A percentile compares a stretch with the other conserved stretches of the same genome.
Evolutionary conservation across 2,329 filamentous ascomycete genomes (phyloP).

Genomic region (Byssochlamys sp.): DNA sequence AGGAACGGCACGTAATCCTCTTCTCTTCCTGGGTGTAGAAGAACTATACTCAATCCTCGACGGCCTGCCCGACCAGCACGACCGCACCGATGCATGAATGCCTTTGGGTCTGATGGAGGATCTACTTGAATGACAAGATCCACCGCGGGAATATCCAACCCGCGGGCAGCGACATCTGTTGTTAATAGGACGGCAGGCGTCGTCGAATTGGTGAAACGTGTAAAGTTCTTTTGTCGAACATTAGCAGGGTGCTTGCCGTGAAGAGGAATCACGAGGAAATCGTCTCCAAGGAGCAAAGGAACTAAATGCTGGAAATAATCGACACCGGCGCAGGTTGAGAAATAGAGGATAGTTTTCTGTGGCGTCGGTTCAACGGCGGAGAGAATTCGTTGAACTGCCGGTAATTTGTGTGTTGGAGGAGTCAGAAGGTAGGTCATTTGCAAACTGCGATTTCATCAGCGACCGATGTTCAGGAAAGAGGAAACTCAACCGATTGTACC

Average conservation of each 20-base stretch:
- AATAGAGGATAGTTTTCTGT: slow-evolving; percentile 78
- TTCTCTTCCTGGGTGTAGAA: slow-evolving; percentile 75
- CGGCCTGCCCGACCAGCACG: slow-evolving; percentile 55
- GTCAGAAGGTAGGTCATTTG: slow-evolving; percentile 76
- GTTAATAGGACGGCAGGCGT: slow-evolving; percentile 75
- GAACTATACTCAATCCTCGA: slow-evolving; percentile 71
- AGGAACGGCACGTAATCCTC: slow-evolving; percentile 85
- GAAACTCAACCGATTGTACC: slow-evolving; percentile 18
- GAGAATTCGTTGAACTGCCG: slow-evolving; percentile 62
- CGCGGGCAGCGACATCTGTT: slow-evolving; percentile 82
- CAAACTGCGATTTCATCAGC: slow-evolving; percentile 43
- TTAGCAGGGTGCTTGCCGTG: slow-evolving; percentile 88
- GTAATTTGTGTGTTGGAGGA: slow-evolving; percentile 69
- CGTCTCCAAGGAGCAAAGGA: slow-evolving; percentile 57
- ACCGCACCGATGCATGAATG: slow-evolving; percentile 58
- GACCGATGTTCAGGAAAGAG: background rate
- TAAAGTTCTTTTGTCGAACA: slow-evolving; percentile 79
- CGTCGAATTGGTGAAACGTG: slow-evolving; percentile 64
- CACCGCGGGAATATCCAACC: slow-evolving; percentile 82
- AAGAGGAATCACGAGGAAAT: slow-evolving; percentile 65
- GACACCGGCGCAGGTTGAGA: slow-evolving; percentile 87
- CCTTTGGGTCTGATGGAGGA: slow-evolving; percentile 77
- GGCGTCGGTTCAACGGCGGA: slow-evolving; percentile 61
- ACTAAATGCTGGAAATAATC: slow-evolving; percentile 85
- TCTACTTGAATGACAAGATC: slow-evolving; percentile 87